Evolutionary conservation across 2,329 filamentous ascomycete species (phyloP), one percentile per base, ranked within the genome.

Genomic region (Pestalotiopsis sp.): DNA sequence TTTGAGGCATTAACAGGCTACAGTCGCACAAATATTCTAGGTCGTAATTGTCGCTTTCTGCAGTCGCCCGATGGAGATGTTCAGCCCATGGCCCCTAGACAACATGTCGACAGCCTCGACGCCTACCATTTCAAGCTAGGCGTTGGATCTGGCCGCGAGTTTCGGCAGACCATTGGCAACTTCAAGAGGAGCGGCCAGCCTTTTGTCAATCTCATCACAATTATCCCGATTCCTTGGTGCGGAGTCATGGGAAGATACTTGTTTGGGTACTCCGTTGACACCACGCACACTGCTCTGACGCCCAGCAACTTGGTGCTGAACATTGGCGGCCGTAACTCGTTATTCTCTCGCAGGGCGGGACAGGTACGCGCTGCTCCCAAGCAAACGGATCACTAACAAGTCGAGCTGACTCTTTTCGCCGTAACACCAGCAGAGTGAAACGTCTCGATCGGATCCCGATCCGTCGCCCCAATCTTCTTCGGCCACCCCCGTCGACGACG

Each of bases 1-100:
- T 97, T 97, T 75, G 93, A 97, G 77, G 91, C 94, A n/a, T 84
- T 97, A 67, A 97, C 94, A 0, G 94, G 94, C 41, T 97, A 97
- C 79, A 93, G 88, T 68, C 91, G 91, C 71, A 90, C 94, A 75
- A 94, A 97, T 78, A 95, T 97, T 69, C 83, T 96, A 11, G 94
- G 93, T n/a, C 86, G 92, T 70, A 97, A 97, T 75, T 97, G 95
- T 80, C 92, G 94, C 14, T 97, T 97, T 75, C 85, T 97, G n/a
- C 95, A 97, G 78, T 91, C 92, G 0, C 94, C 94, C 0, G 90
- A 94, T 73, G 94, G 94, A 7, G 91, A 92, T 72, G 91, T 97
- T 1, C 87, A 93, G 74, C 85, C 91, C 2, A 93, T 94, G 2
- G 83, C 90, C 4, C 90, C 90, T 73, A 87, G 94, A 68, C 92